These are phyloP conservation scores for Moniliophthora roreri DNA, from an alignment of 1,284 basidiomycete genomes.

Conservation along the genomic window DNA sequence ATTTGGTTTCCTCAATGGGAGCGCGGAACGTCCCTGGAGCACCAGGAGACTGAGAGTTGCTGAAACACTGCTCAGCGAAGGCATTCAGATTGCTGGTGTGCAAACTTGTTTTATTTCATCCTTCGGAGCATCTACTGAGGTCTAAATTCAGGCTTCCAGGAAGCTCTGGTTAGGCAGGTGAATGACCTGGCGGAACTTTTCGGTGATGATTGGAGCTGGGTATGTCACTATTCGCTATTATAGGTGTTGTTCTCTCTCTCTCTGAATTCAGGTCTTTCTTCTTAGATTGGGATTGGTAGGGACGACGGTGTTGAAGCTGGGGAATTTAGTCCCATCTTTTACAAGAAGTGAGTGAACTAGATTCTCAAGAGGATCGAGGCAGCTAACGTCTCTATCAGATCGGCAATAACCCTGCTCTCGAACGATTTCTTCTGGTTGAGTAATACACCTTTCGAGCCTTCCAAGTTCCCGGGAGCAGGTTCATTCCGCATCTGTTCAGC, in stretches of 20 bases:
- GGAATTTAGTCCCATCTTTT: constrained; percentile 69
- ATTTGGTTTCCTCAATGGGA: constrained; percentile 32
- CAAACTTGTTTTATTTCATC: constrained; percentile 11
- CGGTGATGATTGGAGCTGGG: constrained; percentile 53
- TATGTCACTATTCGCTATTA: constrained; percentile 21
- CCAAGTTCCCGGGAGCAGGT: constrained; percentile 54
- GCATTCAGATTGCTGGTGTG: constrained; percentile 39
- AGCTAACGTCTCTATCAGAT: constrained; percentile 23
- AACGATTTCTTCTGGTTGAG: constrained; percentile 59
- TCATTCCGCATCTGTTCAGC: constrained; percentile 52
- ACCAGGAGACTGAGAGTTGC: constrained; percentile 47
- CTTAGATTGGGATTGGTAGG: constrained; percentile 59
- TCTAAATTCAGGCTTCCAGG: constrained; percentile 50
- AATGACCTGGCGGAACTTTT: constrained; percentile 57
- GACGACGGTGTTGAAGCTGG: constrained; percentile 57
- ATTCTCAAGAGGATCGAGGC: neutral
- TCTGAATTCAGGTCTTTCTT: no score
- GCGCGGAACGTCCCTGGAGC: constrained; percentile 52
- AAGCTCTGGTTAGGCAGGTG: constrained; percentile 60
- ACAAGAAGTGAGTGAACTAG: constrained; percentile 42
- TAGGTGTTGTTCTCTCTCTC: no score
- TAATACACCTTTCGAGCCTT: constrained; percentile 48
- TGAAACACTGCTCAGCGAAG: constrained; percentile 40
- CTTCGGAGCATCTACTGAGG: constrained; percentile 19
- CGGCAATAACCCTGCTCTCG: constrained; percentile 36